Evolutionary conservation across 2,329 filamentous ascomycete species (phyloP).

Genomic region (Rutstroemia sp.): DNA sequence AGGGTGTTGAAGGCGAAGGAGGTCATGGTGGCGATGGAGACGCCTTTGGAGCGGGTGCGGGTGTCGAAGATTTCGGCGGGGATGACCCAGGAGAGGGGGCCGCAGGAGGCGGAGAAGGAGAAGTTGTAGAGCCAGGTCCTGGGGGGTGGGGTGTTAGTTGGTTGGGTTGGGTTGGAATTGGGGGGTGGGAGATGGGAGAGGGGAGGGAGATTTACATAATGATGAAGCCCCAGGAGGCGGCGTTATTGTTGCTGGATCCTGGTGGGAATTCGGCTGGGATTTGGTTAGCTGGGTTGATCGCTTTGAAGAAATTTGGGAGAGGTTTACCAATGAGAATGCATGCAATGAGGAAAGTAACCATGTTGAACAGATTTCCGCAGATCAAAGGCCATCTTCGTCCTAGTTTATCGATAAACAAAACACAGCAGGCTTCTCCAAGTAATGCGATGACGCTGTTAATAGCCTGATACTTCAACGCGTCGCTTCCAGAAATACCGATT

Average conservation of each 20-base stretch:
- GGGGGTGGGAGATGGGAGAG: not conserved
- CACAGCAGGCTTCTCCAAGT: conserved; percentile 51
- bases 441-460: conserved; percentile 58
- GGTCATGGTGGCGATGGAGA: conserved; percentile 66
- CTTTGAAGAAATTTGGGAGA: no score
- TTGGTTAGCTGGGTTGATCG: no score
- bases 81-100: conserved; percentile 48
- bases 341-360: conserved; percentile 21
- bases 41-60: conserved; percentile 65
- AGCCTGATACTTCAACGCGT: conserved; percentile 56
- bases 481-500: conserved; percentile 49
- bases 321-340: not conserved
- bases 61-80: conserved; percentile 68
- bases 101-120: conserved; percentile 63
- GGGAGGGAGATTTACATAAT: conserved; percentile 34
- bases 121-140: conserved; percentile 74
- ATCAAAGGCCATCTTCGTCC: conserved; percentile 70
- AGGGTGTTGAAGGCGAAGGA: conserved; percentile 71
- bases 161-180: not conserved
- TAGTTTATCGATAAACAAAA: conserved; percentile 57
- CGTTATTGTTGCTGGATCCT: conserved; percentile 38
- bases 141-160: not conserved
- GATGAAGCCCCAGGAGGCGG: conserved; percentile 67
- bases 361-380: conserved; percentile 62
- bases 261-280: conserved; percentile 48